A percentile compares a stretch with the other conserved stretches of the same genome.
Evolutionary conservation across 169 alveolate species (phyloP).

Genomic region (Plasmodium gonderi): DNA sequence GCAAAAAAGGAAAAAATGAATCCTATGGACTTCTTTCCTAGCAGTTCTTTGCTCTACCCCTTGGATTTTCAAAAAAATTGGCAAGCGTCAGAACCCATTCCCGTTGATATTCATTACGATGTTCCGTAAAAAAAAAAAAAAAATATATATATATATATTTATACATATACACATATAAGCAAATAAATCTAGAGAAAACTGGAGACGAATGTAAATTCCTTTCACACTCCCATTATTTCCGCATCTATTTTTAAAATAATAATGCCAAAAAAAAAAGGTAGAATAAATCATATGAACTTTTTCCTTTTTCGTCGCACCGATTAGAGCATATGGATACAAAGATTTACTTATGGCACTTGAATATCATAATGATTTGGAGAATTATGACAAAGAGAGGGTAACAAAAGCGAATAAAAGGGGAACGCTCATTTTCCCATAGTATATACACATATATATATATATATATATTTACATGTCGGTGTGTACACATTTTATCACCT

Average conservation of each 20-base stretch:
- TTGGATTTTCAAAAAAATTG: constrained; percentile 67
- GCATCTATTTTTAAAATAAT: neutral
- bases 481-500: neutral
- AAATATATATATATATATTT: neutral
- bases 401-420: neutral
- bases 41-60: constrained; percentile 67
- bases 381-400: constrained; percentile 45
- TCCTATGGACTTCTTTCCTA: constrained; percentile 39
- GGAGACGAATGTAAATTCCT: neutral
- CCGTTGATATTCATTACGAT: constrained; percentile 42
- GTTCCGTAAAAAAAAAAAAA: constrained; percentile 54
- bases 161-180: neutral
- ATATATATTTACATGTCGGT: neutral
- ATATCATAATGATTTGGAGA: constrained; percentile 54
- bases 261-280: neutral
- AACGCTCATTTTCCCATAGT: too few species aligned
- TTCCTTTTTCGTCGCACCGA: neutral
- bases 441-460: neutral
- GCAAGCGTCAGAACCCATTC: constrained; percentile 75
- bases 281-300: neutral
- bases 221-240: too few species aligned
- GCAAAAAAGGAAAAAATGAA: constrained; percentile 28
- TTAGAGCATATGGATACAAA: constrained; percentile 67
- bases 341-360: constrained; percentile 46
- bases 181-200: neutral